Base-by-base conservation (phyloP, 1,284 basidiomycete genomes). In the Trametes polyzona region DNA sequence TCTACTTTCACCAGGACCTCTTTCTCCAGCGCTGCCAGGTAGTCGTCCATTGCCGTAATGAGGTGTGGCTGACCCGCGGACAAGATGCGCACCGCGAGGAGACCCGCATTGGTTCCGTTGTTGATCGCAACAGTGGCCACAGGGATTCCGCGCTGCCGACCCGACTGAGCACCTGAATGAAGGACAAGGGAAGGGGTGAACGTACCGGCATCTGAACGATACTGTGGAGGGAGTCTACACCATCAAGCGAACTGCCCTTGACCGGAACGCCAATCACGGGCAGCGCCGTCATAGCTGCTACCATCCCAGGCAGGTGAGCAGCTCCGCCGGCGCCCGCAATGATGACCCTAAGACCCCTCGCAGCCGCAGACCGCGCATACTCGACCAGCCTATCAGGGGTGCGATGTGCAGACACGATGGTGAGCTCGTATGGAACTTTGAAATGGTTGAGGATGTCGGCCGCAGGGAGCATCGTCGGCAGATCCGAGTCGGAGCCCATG, bases 401-500 rank as follows among this genome's bases (percentile, higher is more conserved):
- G 14, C 97, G 87, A 69, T 99, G 96, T 0, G 96, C 96, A 12
- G 93, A 96, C 37, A 98, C 96, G 67, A 99, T 95, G 7, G 94
- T 95, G 24, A 99, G 79, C 72, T 99, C 97, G 76, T 94, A 97
- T 0, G 96, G 93, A 26, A 98, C 78, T 14, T 76, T 71, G 74
- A 98, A 97, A 36, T 77, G 77, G 67, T 93, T 88, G 37, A 99
- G 84, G 51, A 97, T 88, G 52, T 83, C 84, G 0, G 96, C 93
- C 2, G 94, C 94, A 5, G 93, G 88, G 10, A 93, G 83, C 92
- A 99, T 97, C 17, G 90, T 87, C 2, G 93, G 92, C 32, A 99
- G 78, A 71, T 99, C 96, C n/a, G 95, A 97, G 74, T 99, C 97
- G 6, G 95, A 97, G 40, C 96, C 96, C 97, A 99, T 99, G 73